Evolutionary conservation across 1,284 basidiomycete species (phyloP).

Genomic region (Microstroma glucosiphilum): DNA sequence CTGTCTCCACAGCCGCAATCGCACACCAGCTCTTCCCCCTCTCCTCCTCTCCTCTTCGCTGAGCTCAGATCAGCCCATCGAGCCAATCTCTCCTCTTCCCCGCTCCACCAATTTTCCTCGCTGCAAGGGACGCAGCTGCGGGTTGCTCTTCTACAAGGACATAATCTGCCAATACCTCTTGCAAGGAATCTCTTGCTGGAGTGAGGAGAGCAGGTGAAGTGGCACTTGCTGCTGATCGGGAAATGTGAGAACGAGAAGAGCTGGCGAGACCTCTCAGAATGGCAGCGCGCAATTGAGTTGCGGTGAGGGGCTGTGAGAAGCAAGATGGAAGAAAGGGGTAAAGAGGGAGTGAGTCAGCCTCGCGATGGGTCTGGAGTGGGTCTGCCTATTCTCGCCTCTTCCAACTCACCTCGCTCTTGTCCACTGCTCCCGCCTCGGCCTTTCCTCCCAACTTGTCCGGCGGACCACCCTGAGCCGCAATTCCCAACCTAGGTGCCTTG

Average conservation of each 20-base stretch:
- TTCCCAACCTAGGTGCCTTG: conserved; percentile 29
- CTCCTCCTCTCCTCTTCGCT: no score
- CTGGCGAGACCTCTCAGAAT: neutral
- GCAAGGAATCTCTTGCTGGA: neutral
- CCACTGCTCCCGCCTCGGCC: conserved; percentile 3
- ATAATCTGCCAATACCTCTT: neutral
- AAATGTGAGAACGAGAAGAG: neutral
- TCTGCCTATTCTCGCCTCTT: no score
- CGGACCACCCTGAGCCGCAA: conserved; percentile 29
- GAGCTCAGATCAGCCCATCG: neutral
- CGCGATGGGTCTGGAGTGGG: neutral
- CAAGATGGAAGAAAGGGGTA: neutral
- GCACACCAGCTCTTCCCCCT: no score
- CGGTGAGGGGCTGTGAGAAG: neutral
- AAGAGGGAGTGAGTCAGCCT: neutral
- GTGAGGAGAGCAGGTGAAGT: neutral
- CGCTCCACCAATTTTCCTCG: no score
- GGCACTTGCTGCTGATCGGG: neutral
- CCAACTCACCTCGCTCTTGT: conserved; percentile 3
- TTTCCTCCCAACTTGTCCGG: neutral
- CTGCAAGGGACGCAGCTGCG: neutral
- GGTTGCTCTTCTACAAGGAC: neutral
- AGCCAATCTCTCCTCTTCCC: conserved; percentile 1
- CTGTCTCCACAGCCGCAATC: no score
- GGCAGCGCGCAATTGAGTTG: neutral